Conservation (phyloP, 2,329 filamentous ascomycete species). For the Leptographium lundbergii region DNA sequence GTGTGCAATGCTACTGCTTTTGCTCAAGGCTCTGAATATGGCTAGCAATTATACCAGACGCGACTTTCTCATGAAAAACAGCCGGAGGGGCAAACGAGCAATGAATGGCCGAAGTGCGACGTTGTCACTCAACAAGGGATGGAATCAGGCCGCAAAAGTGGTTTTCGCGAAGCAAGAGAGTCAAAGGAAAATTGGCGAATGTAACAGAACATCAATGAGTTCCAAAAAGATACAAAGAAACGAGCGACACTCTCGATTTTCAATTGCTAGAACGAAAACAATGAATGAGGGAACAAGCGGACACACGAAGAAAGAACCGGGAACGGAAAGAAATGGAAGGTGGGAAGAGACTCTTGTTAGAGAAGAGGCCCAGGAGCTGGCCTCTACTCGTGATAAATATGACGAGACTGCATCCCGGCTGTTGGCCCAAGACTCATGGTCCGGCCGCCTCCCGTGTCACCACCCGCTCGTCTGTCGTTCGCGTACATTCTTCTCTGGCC, state of each 20-base stretch:
- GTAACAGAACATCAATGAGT: not conserved
- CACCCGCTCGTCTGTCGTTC: not conserved
- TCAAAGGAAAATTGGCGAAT: not conserved
- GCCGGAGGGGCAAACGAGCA: not conserved
- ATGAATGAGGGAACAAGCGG: not conserved
- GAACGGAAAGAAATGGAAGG: not conserved
- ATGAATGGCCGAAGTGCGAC: not conserved
- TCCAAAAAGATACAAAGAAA: not conserved
- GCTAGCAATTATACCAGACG: not conserved
- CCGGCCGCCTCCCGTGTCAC: not conserved
- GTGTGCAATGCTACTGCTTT: not conserved
- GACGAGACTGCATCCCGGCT: not conserved
- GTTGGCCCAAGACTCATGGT: not conserved
- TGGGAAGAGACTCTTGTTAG: not conserved
- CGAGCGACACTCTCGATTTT: not conserved
- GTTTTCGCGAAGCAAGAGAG: not conserved
- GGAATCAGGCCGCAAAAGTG: not conserved
- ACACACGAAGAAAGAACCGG: constrained; percentile 5
- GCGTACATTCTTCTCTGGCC: not conserved
- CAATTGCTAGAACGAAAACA: not conserved
- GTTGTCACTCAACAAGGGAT: not conserved
- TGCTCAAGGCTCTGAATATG: not conserved
- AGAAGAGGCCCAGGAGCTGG: constrained; percentile 2
- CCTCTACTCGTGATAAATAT: not conserved
- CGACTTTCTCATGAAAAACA: not conserved